phyloP scores from a whole-genome alignment of 805 yeast species.

The Lachancea lanzarotensis region DNA sequence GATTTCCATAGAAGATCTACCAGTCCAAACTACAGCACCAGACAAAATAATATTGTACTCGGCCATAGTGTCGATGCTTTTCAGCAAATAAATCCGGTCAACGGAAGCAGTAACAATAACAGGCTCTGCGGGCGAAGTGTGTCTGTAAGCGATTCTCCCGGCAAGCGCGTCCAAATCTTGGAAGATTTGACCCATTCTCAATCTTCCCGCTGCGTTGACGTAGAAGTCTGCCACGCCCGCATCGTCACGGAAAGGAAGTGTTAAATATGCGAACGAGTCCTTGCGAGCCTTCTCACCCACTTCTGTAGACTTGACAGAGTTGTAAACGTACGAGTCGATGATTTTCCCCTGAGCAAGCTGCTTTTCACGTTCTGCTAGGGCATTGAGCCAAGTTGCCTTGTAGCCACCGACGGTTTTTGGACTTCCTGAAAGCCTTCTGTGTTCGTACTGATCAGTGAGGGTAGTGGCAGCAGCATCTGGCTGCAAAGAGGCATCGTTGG shows the following conservation, averaged over 20 bases:
- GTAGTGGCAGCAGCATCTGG: slow-evolving; percentile 75
- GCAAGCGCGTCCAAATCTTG: slow-evolving; percentile 93
- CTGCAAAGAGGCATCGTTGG: slow-evolving; percentile 9
- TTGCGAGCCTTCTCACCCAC: slow-evolving; percentile 66
- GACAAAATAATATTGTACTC: slow-evolving; percentile 74
- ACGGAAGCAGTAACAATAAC: slow-evolving; percentile 94
- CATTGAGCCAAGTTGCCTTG: slow-evolving; percentile 79
- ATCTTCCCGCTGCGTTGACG: slow-evolving; percentile 83
- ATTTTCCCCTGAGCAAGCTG: slow-evolving; percentile 68
- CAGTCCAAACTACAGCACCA: slow-evolving; percentile 94
- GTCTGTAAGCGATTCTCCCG: slow-evolving; percentile 88
- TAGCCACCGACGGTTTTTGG: slow-evolving; percentile 22
- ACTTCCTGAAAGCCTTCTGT: slow-evolving; percentile 35
- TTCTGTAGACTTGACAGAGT: slow-evolving; percentile 62
- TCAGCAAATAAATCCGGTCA: slow-evolving; percentile 82
- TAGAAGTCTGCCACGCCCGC: slow-evolving; percentile 77
- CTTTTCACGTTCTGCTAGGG: slow-evolving; percentile 64
- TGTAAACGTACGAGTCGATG: slow-evolving; percentile 63
- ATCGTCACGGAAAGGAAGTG: slow-evolving; percentile 80
- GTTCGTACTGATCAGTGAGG: slow-evolving; percentile 53
- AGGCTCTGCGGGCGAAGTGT: slow-evolving; percentile 93
- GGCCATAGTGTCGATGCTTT: slow-evolving; percentile 70
- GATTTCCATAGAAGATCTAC: slow-evolving; percentile 92
- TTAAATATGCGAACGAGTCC: slow-evolving; percentile 67
- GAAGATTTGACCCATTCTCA: slow-evolving; percentile 86